These are phyloP conservation scores for Claviceps sp. DNA, from an alignment of 2,329 filamentous ascomycete species.

Conservation along the genomic window DNA sequence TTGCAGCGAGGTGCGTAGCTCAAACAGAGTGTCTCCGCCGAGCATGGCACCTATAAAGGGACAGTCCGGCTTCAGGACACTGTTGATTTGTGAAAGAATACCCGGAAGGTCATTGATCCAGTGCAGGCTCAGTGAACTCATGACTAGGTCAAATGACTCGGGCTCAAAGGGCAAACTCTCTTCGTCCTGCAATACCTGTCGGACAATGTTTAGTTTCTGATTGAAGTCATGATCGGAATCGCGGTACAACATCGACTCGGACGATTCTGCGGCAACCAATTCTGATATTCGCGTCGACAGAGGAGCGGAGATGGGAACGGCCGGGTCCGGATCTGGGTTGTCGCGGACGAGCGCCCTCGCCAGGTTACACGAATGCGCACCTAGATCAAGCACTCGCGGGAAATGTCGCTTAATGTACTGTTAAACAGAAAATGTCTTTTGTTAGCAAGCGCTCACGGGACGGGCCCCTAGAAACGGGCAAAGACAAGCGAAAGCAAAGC, in stretches of 20 bases:
- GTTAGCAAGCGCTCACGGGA: background rate
- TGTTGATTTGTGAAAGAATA: slow-evolving; percentile 72
- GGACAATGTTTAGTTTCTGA: slow-evolving; percentile 53
- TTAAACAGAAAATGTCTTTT: background rate
- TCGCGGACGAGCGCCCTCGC: slow-evolving; percentile 64
- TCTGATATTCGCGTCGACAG: slow-evolving; percentile 58
- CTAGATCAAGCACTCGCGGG: slow-evolving; percentile 74
- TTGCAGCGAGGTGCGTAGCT: slow-evolving; percentile 85
- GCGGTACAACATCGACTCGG: slow-evolving; percentile 62
- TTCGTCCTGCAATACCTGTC: slow-evolving; percentile 61
- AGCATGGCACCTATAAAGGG: slow-evolving; percentile 96
- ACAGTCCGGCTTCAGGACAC: slow-evolving; percentile 73
- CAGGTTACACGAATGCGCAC: slow-evolving; percentile 91
- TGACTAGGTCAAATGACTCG: slow-evolving; percentile 73
- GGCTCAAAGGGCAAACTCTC: slow-evolving; percentile 65
- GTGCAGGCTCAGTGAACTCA: slow-evolving; percentile 82
- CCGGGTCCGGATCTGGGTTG: slow-evolving; percentile 48
- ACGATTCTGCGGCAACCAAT: slow-evolving; percentile 73
- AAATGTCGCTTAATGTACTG: slow-evolving; percentile 89
- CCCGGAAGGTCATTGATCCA: slow-evolving; percentile 97
- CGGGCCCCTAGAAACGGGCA: background rate
- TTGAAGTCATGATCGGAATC: slow-evolving; percentile 68
- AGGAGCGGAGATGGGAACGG: slow-evolving; percentile 46
- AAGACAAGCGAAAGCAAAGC: background rate
- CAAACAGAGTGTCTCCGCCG: slow-evolving; percentile 85